Percentiles rank a stretch among this genome's conserved stretches.
Conservation (phyloP, 2,329 filamentous ascomycete genomes). For the Cryphonectria carpinicola region DNA sequence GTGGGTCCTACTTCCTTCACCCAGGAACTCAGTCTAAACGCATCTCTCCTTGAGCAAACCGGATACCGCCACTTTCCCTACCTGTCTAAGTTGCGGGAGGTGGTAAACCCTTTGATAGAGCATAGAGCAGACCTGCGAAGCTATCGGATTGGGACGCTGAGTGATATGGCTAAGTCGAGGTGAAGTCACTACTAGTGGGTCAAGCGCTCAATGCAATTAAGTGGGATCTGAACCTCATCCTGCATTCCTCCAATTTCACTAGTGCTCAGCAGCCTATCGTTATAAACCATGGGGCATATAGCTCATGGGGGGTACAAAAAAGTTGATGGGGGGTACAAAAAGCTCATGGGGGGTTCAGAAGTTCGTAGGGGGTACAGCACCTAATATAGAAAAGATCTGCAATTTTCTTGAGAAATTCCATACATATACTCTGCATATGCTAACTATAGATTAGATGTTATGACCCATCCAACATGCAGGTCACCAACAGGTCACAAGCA, state of each 20-base stretch:
- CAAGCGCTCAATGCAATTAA: constrained; percentile 25
- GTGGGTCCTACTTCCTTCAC: constrained; percentile 15
- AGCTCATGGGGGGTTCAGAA: no score
- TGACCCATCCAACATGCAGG: no score
- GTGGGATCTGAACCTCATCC: constrained; percentile 29
- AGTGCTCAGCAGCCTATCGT: constrained; percentile 29
- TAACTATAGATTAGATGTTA: no score
- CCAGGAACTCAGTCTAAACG: constrained; percentile 22
- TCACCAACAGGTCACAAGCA: no score
- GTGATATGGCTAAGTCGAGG: constrained; percentile 15
- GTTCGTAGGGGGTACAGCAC: no score
- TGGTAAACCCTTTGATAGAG: constrained; percentile 12
- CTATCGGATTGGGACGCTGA: constrained; percentile 4
- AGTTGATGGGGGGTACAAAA: no score
- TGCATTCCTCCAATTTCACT: constrained; percentile 31
- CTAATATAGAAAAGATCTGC: no score
- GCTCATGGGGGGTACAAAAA: no score
- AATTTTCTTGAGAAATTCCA: no score
- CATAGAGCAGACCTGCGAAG: constrained; percentile 1
- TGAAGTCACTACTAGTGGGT: constrained; percentile 24
- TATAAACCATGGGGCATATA: no score
- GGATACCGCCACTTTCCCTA: constrained; percentile 13
- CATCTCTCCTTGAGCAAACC: constrained; percentile 22
- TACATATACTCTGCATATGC: no score
- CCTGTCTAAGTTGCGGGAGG: not conserved